Evolutionary conservation across 192 early-diverging fungal genomes (phyloP).

Genomic region (Dimargaris xerosporica): DNA sequence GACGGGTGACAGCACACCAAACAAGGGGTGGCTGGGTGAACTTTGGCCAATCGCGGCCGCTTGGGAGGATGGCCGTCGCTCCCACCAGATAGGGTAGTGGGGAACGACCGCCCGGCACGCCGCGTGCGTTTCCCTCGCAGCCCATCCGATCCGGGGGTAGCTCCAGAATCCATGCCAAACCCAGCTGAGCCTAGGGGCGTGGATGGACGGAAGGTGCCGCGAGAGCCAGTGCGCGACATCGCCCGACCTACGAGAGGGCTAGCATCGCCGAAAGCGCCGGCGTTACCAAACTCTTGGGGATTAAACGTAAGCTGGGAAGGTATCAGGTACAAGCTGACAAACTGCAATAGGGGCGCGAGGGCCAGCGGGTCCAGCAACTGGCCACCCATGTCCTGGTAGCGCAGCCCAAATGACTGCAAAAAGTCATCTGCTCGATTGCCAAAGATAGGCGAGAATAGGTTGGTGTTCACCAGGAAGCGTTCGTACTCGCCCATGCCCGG

Average conservation of each 20-base stretch:
- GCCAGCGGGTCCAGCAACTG: conserved; percentile 9
- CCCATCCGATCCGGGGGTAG: too few relatives aligned
- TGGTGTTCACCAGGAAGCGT: conserved; percentile 7
- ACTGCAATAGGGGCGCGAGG: conserved; percentile 7
- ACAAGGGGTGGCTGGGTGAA: conserved; percentile 20
- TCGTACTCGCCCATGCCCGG: conserved; percentile 19
- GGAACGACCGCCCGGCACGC: too few relatives aligned
- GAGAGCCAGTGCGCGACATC: not conserved
- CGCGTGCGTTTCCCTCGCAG: too few relatives aligned
- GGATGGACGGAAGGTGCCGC: not conserved
- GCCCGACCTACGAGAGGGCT: not conserved
- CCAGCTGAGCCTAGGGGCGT: not conserved
- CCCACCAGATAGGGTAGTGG: too few relatives aligned
- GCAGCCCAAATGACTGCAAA: not conserved
- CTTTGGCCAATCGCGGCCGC: conserved; percentile 16
- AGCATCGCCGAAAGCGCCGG: not conserved
- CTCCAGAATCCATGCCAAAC: not conserved
- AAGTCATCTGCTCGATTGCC: not conserved
- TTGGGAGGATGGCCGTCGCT: not conserved
- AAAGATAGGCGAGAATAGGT: conserved; percentile 11
- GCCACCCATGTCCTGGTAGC: not conserved
- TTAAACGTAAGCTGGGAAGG: not conserved
- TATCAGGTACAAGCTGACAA: conserved; percentile 14
- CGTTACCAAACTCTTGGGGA: not conserved
- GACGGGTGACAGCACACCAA: conserved; percentile 21